Conservation (phyloP, 495 filamentous ascomycete species). For the Letharia columbiana region DNA sequence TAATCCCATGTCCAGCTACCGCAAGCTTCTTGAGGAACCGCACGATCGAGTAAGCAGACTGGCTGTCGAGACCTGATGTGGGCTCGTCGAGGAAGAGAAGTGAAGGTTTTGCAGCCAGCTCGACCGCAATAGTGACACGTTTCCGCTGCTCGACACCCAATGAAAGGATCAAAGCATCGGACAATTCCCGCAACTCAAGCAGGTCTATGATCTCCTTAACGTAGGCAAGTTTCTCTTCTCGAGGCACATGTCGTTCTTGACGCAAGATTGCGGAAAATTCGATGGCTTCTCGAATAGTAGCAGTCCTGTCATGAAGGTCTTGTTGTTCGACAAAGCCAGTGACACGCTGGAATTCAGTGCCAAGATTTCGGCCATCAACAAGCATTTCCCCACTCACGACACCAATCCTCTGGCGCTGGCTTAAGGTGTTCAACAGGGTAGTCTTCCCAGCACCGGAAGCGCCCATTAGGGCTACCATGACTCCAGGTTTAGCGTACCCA, state of each 20-base stretch:
- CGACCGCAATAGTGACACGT: conserved; percentile 82
- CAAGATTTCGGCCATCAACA: conserved; percentile 64
- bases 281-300: conserved; percentile 58
- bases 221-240: conserved; percentile 50
- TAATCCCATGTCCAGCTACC: conserved; percentile 62
- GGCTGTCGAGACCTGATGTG: conserved; percentile 74
- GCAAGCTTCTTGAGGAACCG: conserved; percentile 78
- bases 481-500: conserved; percentile 72
- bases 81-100: conserved; percentile 79
- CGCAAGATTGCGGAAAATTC: conserved; percentile 59
- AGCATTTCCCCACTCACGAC: conserved; percentile 66
- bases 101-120: conserved; percentile 78
- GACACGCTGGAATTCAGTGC: conserved; percentile 63
- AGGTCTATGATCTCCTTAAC: conserved; percentile 54
- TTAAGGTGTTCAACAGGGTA: conserved; percentile 64
- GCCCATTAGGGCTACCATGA: conserved; percentile 75
- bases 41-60: conserved; percentile 75
- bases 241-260: conserved; percentile 44
- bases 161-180: conserved; percentile 46
- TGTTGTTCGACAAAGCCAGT: conserved; percentile 86
- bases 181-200: conserved; percentile 47
- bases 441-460: conserved; percentile 81
- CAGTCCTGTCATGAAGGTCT: conserved; percentile 66
- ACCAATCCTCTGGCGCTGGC: conserved; percentile 67
- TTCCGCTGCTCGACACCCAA: conserved; percentile 62